These are phyloP conservation scores for Erysiphe pulchra DNA, from an alignment of 2,329 filamentous ascomycete genomes.

Conservation along the genomic window DNA sequence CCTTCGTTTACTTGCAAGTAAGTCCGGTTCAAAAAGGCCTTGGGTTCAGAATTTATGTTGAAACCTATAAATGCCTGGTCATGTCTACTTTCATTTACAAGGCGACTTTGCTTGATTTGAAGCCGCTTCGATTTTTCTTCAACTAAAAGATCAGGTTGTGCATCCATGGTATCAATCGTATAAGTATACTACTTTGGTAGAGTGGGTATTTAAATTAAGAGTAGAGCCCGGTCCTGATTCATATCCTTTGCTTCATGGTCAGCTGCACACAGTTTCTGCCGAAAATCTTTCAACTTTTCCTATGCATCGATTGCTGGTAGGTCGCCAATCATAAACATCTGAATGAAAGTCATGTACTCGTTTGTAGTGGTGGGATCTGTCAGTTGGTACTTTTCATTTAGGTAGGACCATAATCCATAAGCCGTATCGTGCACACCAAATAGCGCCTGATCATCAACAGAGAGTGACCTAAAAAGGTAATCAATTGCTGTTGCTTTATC, in stretches of 20 bases:
- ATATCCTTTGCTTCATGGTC: not conserved
- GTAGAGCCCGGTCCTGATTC: not conserved
- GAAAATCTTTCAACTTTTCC: no score
- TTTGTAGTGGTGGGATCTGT: no score
- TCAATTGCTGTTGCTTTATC: no score
- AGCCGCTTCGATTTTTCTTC: not conserved
- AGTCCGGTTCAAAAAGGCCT: not conserved
- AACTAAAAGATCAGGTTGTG: not conserved
- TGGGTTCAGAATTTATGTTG: not conserved
- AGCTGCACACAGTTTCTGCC: not conserved
- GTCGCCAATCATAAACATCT: no score
- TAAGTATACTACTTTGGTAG: not conserved
- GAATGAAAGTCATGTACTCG: no score
- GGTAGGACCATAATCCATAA: no score
- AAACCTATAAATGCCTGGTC: not conserved
- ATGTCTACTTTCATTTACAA: not conserved
- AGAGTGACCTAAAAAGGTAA: no score
- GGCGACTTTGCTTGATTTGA: not conserved
- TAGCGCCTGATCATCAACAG: no score
- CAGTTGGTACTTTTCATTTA: no score
- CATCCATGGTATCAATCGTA: not conserved
- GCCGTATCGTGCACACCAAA: no score
- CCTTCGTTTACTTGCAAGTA: not conserved
- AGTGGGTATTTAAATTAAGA: not conserved
- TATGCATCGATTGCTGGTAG: no score